phyloP scores from a whole-genome alignment of 345 rosid genomes.

The Balakata baccata region DNA sequence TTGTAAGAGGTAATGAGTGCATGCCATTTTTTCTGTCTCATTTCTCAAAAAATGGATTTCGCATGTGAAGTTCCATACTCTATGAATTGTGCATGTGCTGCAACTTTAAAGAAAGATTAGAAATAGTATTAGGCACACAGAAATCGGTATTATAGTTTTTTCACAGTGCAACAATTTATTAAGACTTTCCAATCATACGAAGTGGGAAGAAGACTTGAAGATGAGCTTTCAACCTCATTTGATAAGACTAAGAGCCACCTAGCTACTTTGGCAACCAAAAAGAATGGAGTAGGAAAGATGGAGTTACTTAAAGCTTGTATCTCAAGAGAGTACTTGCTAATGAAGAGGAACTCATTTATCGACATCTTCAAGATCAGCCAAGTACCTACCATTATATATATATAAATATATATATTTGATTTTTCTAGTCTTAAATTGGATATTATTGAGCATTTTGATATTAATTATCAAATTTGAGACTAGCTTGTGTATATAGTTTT shows the following conservation, averaged over 20 bases:
- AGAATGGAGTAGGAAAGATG: constrained; percentile 22
- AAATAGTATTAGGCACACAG: constrained; percentile 15
- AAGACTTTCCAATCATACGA: constrained; percentile 9
- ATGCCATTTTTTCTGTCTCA: not conserved
- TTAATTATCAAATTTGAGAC: too few species aligned
- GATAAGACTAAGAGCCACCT: constrained; percentile 14
- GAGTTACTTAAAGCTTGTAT: constrained; percentile 34
- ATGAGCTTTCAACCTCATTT: constrained; percentile 14
- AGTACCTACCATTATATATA: too few species aligned
- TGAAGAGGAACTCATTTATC: too few species aligned
- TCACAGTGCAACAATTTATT: constrained; percentile 1
- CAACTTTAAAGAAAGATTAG: constrained; percentile 25
- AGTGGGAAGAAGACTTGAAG: constrained; percentile 1
- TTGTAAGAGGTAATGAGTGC: constrained; percentile 52
- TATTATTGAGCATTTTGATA: too few species aligned
- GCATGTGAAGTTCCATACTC: too few species aligned
- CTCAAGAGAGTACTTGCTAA: constrained; percentile 11
- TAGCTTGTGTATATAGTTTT: too few species aligned
- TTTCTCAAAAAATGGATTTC: not conserved
- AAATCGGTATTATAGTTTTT: constrained; percentile 12
- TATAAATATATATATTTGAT: too few species aligned
- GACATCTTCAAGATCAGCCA: too few species aligned
- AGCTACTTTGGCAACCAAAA: too few species aligned
- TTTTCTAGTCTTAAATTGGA: too few species aligned
- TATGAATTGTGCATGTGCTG: not conserved